Percentiles rank a stretch among this genome's conserved stretches.
Conservation (phyloP, 2,329 filamentous ascomycete genomes). For the Neopestalotiopsis rosae region DNA sequence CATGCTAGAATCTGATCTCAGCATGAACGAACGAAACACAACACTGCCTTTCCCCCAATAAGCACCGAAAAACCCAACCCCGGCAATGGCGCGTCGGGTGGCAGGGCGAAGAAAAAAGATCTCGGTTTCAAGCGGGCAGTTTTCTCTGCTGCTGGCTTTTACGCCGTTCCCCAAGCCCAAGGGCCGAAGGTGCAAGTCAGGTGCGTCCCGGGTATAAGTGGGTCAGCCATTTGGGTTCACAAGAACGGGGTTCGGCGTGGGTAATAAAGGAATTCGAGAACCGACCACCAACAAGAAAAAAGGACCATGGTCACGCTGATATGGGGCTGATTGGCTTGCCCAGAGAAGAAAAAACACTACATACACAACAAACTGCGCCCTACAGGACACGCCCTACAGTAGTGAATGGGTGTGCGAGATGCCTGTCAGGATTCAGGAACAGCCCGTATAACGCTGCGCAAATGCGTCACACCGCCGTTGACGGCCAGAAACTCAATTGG, state of each 20-base stretch:
- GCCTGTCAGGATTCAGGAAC: constrained; percentile 5
- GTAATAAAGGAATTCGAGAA: too few species aligned
- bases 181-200: constrained; percentile 8
- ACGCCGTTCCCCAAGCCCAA: not conserved
- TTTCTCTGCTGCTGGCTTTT: too few species aligned
- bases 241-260: not conserved
- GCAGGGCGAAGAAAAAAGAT: not conserved
- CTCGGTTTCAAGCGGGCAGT: constrained; percentile 16
- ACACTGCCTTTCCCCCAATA: not conserved
- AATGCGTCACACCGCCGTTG: constrained; percentile 7
- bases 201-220: constrained; percentile 15
- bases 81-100: not conserved
- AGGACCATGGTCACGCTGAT: not conserved
- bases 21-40: not conserved
- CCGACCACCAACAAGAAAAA: not conserved
- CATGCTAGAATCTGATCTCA: not conserved
- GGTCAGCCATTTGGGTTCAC: constrained; percentile 10
- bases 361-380: not conserved
- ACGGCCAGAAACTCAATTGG: constrained; percentile 8
- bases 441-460: not conserved
- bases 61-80: not conserved
- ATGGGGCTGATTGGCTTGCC: not conserved
- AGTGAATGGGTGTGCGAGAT: not conserved
- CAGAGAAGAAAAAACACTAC: too few species aligned
- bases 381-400: not conserved